phyloP scores from a whole-genome alignment of 1,284 basidiomycete genomes.

The Sporisorium iseilematis-ciliati region DNA sequence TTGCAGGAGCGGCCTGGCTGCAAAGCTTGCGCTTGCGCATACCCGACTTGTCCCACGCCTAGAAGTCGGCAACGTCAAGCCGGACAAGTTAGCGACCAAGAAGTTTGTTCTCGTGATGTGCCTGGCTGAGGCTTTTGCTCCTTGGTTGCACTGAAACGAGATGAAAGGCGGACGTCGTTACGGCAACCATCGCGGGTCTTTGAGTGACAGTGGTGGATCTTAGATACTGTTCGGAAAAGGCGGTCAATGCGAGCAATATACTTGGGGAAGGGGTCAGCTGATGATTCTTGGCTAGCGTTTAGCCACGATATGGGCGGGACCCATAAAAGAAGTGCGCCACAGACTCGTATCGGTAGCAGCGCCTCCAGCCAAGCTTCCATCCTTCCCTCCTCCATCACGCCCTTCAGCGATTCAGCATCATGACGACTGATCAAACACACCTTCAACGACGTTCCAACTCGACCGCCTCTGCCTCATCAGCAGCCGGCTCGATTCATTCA shows the following conservation, averaged over 20 bases:
- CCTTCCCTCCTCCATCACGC: neutral
- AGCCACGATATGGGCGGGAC: neutral
- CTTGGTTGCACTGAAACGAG: too few species aligned
- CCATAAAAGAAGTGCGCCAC: neutral
- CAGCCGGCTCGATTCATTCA: neutral
- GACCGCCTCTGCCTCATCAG: constrained; percentile 4
- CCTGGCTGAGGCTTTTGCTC: too few species aligned
- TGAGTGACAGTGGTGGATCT: too few species aligned
- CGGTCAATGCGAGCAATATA: neutral
- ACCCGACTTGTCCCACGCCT: constrained; percentile 2
- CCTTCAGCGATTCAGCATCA: neutral
- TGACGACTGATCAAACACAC: constrained; percentile 7
- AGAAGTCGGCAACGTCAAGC: neutral
- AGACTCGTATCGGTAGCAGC: neutral
- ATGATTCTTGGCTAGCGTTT: neutral
- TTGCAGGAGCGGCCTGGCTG: neutral
- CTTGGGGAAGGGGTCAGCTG: neutral
- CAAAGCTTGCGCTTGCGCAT: constrained; percentile 2
- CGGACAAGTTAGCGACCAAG: neutral
- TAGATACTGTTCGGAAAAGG: too few species aligned
- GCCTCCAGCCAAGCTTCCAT: neutral
- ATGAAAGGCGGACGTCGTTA: too few species aligned
- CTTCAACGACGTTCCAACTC: constrained; percentile 13
- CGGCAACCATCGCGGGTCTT: too few species aligned
- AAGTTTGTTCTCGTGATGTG: too few species aligned